Evolutionary conservation across 2,329 filamentous ascomycete genomes (phyloP).

Genomic region (Ceratocystis colombiana): DNA sequence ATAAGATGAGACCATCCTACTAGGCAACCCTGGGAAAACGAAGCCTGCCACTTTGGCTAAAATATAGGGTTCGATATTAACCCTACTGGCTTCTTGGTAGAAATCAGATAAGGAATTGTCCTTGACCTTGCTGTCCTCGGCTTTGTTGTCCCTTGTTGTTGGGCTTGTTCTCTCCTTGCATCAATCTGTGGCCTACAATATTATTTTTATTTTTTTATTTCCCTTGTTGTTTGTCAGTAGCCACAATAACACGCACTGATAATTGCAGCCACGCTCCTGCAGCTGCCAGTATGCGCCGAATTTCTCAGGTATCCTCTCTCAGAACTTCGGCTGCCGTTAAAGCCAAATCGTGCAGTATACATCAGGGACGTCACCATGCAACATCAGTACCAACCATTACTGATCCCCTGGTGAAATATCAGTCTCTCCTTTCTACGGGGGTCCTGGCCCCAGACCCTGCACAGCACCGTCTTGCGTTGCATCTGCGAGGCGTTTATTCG

Average conservation of each 20-base stretch:
- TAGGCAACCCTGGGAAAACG: neutral
- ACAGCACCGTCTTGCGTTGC: conserved; percentile 62
- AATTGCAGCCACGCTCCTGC: too few relatives aligned
- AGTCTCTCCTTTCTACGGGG: conserved; percentile 57
- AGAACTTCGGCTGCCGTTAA: conserved; percentile 3
- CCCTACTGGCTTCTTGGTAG: neutral
- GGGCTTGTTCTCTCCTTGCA: neutral
- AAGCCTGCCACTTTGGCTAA: neutral
- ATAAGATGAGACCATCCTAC: neutral
- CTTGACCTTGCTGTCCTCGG: neutral
- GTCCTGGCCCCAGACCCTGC: conserved; percentile 58
- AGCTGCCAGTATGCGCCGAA: conserved; percentile 15
- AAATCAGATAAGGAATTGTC: conserved; percentile 6
- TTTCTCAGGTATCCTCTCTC: neutral
- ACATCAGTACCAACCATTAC: conserved; percentile 48
- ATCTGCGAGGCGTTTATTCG: conserved; percentile 66
- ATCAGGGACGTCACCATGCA: conserved; percentile 30
- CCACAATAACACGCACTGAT: too few relatives aligned
- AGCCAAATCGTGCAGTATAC: conserved; percentile 7
- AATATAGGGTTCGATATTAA: neutral
- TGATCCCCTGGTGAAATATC: conserved; percentile 68
- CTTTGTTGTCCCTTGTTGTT: neutral
- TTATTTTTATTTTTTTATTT: too few relatives aligned
- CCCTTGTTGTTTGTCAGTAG: neutral
- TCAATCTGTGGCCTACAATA: too few relatives aligned